These are phyloP conservation scores for Ramalina peruviana DNA, from an alignment of 495 filamentous ascomycete genomes.

Conservation along the genomic window DNA sequence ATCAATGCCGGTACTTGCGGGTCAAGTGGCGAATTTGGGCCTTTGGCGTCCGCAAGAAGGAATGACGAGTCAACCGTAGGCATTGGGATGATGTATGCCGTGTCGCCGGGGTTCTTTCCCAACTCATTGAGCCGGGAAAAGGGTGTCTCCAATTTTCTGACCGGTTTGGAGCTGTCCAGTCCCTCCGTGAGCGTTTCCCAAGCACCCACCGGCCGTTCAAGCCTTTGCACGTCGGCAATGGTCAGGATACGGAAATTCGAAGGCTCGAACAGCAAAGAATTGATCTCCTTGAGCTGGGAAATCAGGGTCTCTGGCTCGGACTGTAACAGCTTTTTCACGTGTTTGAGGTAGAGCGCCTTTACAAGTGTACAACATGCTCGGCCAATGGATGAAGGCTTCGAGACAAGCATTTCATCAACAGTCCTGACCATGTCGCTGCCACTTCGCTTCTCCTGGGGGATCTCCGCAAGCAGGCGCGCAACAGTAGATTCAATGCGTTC, in stretches of 20 bases:
- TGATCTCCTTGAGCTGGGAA: slow-evolving; percentile 58
- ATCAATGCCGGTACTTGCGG: slow-evolving; percentile 69
- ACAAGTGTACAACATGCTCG: slow-evolving; percentile 73
- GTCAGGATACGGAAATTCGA: slow-evolving; percentile 76
- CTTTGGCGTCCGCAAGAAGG: slow-evolving; percentile 57
- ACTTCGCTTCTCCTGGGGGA: slow-evolving; percentile 83
- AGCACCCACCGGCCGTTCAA: slow-evolving; percentile 63
- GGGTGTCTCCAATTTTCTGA: slow-evolving; percentile 45
- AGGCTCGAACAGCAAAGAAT: slow-evolving; percentile 57
- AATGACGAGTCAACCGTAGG: slow-evolving; percentile 88
- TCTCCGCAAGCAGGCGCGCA: slow-evolving; percentile 77
- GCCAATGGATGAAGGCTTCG: slow-evolving; percentile 53
- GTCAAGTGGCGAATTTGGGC: slow-evolving; percentile 60
- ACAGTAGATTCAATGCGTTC: slow-evolving; percentile 69
- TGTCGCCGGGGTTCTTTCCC: slow-evolving; percentile 55
- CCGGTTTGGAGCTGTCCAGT: slow-evolving; percentile 31
- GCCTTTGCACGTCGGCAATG: slow-evolving; percentile 64
- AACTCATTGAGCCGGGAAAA: slow-evolving; percentile 52
- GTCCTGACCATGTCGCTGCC: slow-evolving; percentile 63
- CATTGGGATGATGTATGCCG: slow-evolving; percentile 76
- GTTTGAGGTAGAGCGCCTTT: slow-evolving; percentile 76
- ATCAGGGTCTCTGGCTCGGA: slow-evolving; percentile 59
- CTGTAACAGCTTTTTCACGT: slow-evolving; percentile 62
- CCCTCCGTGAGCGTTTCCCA: slow-evolving; percentile 55
- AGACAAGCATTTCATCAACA: slow-evolving; percentile 72